These are phyloP conservation scores for Triglochin maritima DNA, from an alignment of 106 monocot species.

Conservation along the genomic window DNA sequence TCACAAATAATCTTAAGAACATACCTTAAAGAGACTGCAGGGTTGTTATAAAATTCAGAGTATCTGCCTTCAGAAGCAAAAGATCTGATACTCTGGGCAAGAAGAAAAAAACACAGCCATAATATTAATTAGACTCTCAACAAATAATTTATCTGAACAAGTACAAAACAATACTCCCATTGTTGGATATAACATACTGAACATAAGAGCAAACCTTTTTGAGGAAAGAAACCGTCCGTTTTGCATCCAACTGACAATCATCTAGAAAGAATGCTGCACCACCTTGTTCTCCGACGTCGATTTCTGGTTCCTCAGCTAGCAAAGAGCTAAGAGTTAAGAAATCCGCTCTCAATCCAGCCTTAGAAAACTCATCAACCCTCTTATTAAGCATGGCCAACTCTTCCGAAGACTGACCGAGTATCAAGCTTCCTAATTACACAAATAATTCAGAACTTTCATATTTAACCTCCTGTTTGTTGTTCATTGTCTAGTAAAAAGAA, in stretches of 20 bases:
- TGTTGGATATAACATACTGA: too few species aligned
- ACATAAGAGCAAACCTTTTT: slow-evolving; percentile 33
- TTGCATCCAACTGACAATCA: slow-evolving; percentile 86
- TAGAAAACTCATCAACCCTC: slow-evolving; percentile 38
- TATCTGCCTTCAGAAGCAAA: slow-evolving; percentile 66
- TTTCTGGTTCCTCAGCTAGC: slow-evolving; percentile 49
- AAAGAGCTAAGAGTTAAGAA: slow-evolving; percentile 41
- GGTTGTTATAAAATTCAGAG: slow-evolving; percentile 65
- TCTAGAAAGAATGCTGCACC: slow-evolving; percentile 64
- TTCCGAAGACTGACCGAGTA: slow-evolving; percentile 61
- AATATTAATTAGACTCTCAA: neutral
- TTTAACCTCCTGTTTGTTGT: too few species aligned
- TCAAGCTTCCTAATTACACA: slow-evolving; percentile 58
- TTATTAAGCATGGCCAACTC: slow-evolving; percentile 45
- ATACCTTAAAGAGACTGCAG: slow-evolving; percentile 49
- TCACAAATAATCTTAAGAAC: neutral
- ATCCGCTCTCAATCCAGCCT: slow-evolving; percentile 58
- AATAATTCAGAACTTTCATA: too few species aligned
- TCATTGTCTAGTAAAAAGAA: too few species aligned
- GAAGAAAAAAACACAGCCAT: neutral
- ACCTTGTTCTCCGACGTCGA: slow-evolving; percentile 38
- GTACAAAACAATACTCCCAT: neutral
- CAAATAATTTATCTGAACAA: neutral
- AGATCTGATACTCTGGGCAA: slow-evolving; percentile 40
- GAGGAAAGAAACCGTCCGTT: slow-evolving; percentile 46